Conservation (phyloP, 2,329 filamentous ascomycete species). For the Colletotrichum karsti region DNA sequence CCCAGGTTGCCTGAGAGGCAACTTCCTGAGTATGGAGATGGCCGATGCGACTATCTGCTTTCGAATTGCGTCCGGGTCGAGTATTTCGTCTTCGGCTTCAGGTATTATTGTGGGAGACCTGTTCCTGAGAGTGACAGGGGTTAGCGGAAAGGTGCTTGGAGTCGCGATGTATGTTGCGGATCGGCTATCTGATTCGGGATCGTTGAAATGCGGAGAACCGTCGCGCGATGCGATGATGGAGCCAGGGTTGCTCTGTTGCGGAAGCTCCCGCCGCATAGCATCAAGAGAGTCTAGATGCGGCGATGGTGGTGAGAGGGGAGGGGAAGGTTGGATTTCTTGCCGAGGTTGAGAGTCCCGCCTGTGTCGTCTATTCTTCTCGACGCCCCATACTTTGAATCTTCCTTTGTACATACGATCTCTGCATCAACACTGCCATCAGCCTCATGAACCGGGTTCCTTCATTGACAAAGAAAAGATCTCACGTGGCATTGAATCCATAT, state of each 20-base stretch:
- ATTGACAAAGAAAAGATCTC: not conserved
- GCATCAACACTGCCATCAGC: not conserved
- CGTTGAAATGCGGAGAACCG: not conserved
- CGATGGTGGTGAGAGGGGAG: too few relatives aligned
- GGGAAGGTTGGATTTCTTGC: too few relatives aligned
- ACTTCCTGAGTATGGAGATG: not conserved
- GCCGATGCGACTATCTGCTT: not conserved
- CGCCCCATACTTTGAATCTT: conserved; percentile 18
- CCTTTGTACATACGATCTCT: conserved; percentile 28
- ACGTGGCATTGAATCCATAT: conserved; percentile 22
- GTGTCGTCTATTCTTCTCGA: conserved; percentile 21
- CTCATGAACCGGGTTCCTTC: not conserved
- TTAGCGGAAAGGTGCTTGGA: not conserved
- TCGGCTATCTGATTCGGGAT: not conserved
- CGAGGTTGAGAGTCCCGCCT: too few relatives aligned
- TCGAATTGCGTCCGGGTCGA: not conserved
- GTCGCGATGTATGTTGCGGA: not conserved
- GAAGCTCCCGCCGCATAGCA: too few relatives aligned
- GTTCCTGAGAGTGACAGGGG: not conserved
- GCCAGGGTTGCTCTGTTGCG: too few relatives aligned
- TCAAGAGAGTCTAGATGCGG: too few relatives aligned
- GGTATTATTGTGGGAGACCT: not conserved
- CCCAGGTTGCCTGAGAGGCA: not conserved
- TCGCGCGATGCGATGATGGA: not conserved
- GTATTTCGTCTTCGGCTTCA: not conserved